Evolutionary conservation across 768 basidiomycete genomes (phyloP).

Genomic region (Tricholoma saponaceum): DNA sequence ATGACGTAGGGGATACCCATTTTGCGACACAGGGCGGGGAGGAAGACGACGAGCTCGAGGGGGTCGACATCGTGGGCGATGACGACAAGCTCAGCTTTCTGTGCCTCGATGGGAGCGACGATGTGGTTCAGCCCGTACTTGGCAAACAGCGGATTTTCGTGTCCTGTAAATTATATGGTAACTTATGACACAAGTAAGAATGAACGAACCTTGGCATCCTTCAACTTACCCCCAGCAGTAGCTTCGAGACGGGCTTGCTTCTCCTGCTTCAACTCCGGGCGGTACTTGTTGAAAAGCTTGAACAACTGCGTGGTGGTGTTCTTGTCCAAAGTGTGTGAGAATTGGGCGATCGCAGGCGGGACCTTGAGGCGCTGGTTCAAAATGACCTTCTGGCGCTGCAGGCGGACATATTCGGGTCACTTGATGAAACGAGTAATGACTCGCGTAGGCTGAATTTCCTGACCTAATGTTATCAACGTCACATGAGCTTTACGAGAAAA

Average conservation of each 20-base stretch:
- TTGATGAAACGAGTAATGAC: slow-evolving; percentile 98
- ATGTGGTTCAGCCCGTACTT: slow-evolving; percentile 98
- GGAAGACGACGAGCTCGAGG: too few relatives aligned
- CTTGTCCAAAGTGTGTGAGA: too few relatives aligned
- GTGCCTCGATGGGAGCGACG: slow-evolving; percentile 93
- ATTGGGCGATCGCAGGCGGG: too few relatives aligned
- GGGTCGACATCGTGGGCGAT: slow-evolving; percentile 99
- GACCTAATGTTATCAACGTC: too few relatives aligned
- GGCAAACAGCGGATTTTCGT: slow-evolving; percentile 93
- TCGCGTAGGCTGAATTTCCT: too few relatives aligned
- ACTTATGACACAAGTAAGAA: not conserved
- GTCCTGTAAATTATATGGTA: slow-evolving; percentile 43
- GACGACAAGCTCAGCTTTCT: slow-evolving; percentile 94
- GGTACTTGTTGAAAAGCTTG: slow-evolving; percentile 97
- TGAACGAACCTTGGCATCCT: slow-evolving; percentile 38
- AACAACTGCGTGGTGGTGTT: slow-evolving; percentile 98
- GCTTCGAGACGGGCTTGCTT: too few relatives aligned
- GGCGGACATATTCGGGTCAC: slow-evolving; percentile 99
- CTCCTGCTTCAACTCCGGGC: slow-evolving; percentile 92
- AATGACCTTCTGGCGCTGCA: too few relatives aligned
- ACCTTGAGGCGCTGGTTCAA: too few relatives aligned
- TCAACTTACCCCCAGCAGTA: too few relatives aligned
- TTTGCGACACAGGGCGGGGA: slow-evolving; percentile 97
- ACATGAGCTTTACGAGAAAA: too few relatives aligned
- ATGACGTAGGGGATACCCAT: slow-evolving; percentile 99